These are phyloP conservation scores for Fomitiporia mediterranea DNA, from an alignment of 1,284 basidiomycete genomes.

Conservation along the genomic window DNA sequence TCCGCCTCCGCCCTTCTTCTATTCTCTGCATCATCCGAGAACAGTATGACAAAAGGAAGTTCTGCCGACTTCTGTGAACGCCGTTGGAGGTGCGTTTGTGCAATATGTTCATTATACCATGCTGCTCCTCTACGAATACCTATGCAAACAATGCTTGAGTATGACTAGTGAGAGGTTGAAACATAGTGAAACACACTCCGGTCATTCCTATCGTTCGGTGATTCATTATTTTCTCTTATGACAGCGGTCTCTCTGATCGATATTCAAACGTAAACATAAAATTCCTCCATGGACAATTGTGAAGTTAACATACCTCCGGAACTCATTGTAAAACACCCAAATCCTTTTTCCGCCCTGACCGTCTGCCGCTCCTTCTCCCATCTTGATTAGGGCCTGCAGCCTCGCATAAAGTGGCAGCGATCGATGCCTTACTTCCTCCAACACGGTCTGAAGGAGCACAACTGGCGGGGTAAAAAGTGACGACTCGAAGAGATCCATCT, in stretches of 20 bases:
- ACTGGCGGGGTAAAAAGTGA: slow-evolving; percentile 71
- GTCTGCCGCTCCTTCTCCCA: too few species aligned
- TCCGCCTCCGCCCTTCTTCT: slow-evolving; percentile 69
- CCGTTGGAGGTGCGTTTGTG: slow-evolving; percentile 42
- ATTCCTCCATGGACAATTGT: not conserved
- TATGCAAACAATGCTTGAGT: slow-evolving; percentile 27
- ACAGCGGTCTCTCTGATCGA: slow-evolving; percentile 68
- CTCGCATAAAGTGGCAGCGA: slow-evolving; percentile 92
- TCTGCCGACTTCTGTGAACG: slow-evolving; percentile 38
- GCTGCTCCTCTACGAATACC: slow-evolving; percentile 80
- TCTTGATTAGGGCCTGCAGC: slow-evolving; percentile 74
- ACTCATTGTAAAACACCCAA: slow-evolving; percentile 94
- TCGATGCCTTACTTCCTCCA: slow-evolving; percentile 94
- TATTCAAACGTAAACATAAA: not conserved
- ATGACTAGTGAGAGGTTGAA: not conserved
- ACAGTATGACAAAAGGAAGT: slow-evolving; percentile 65
- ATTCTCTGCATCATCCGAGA: slow-evolving; percentile 91
- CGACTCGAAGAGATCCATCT: slow-evolving; percentile 93
- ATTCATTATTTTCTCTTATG: slow-evolving; percentile 67
- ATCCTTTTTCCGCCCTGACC: too few species aligned
- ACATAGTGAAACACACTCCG: slow-evolving; percentile 51
- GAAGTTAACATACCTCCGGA: slow-evolving; percentile 54
- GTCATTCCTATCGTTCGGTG: slow-evolving; percentile 91
- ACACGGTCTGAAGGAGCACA: slow-evolving; percentile 90
- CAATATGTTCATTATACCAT: slow-evolving; percentile 81